Percentiles rank a stretch among this genome's conserved stretches.
Conservation (phyloP, 495 filamentous ascomycete genomes). For the Saxophila tyrrhenica region DNA sequence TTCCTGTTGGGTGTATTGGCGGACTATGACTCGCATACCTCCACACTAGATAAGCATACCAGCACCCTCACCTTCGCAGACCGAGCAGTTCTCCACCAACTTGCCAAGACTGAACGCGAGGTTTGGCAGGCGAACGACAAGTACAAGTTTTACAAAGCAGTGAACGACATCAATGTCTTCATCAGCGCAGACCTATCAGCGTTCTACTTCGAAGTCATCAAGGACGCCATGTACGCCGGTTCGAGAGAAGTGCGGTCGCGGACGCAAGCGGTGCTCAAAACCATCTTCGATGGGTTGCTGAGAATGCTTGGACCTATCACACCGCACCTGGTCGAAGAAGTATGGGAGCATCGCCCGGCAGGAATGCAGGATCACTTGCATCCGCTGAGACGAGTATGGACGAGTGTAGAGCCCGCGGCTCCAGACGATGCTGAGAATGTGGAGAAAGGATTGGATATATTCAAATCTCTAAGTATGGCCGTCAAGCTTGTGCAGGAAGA, state of each 20-base stretch:
- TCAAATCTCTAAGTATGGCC: slow-evolving; percentile 38
- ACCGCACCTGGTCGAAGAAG: slow-evolving; percentile 77
- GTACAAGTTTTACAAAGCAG: slow-evolving; percentile 73
- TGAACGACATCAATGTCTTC: slow-evolving; percentile 64
- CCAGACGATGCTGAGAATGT: background rate
- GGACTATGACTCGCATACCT: slow-evolving; percentile 38
- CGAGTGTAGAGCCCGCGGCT: background rate
- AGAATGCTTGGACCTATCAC: slow-evolving; percentile 70
- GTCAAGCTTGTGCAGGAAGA: slow-evolving; percentile 62
- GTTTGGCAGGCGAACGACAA: slow-evolving; percentile 52
- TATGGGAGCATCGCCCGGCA: slow-evolving; percentile 64
- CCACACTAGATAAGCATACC: slow-evolving; percentile 22
- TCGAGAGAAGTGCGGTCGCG: slow-evolving; percentile 44
- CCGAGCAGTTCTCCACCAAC: slow-evolving; percentile 63
- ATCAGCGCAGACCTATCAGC: slow-evolving; percentile 71
- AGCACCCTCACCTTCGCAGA: slow-evolving; percentile 40
- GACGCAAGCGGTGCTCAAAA: slow-evolving; percentile 56
- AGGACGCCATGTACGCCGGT: slow-evolving; percentile 80
- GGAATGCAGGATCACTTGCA: slow-evolving; percentile 48
- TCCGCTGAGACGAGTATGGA: slow-evolving; percentile 37
- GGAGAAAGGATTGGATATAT: slow-evolving; percentile 16
- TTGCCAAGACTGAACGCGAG: slow-evolving; percentile 47
- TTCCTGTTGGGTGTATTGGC: slow-evolving; percentile 73
- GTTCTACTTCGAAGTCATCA: slow-evolving; percentile 86
- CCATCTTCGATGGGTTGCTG: slow-evolving; percentile 59